Evolutionary conservation across 805 yeast genomes (phyloP).

Genomic region (Kodamaea hsintzibuensis): DNA sequence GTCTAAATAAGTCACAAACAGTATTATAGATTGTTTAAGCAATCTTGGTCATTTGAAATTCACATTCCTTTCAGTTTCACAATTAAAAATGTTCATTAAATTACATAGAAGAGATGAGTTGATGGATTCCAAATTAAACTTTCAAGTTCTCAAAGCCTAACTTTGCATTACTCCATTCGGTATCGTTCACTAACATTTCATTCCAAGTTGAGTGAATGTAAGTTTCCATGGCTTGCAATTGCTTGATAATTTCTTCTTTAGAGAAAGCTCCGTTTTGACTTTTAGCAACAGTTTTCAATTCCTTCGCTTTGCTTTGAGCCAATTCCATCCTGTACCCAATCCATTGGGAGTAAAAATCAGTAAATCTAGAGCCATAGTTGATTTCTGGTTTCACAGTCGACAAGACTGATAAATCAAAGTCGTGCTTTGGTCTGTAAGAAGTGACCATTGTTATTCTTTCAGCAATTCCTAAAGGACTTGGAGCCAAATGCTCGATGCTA

Average conservation of each 20-base stretch:
- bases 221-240: constrained; percentile 23
- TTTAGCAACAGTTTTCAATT: constrained; percentile 17
- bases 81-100: not conserved
- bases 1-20: no score
- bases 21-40: no score
- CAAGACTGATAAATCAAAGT: constrained; percentile 33
- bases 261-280: constrained; percentile 23
- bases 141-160: constrained; percentile 8
- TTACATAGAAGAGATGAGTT: not conserved
- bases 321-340: constrained; percentile 29
- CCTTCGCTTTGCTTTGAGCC: constrained; percentile 25
- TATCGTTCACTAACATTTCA: constrained; percentile 30
- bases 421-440: constrained; percentile 35
- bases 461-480: constrained; percentile 39
- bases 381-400: constrained; percentile 41
- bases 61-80: not conserved
- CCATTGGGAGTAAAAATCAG: constrained; percentile 42
- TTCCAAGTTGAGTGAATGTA: constrained; percentile 29
- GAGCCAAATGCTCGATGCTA: constrained; percentile 47
- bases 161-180: constrained; percentile 16
- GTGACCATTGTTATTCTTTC: constrained; percentile 48
- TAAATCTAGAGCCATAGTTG: constrained; percentile 34
- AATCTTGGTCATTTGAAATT: not conserved
- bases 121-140: not conserved
- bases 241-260: constrained; percentile 20